These are phyloP conservation scores for Euphorbia celastroides DNA, from an alignment of 441 rosid species.

Conservation along the genomic window DNA sequence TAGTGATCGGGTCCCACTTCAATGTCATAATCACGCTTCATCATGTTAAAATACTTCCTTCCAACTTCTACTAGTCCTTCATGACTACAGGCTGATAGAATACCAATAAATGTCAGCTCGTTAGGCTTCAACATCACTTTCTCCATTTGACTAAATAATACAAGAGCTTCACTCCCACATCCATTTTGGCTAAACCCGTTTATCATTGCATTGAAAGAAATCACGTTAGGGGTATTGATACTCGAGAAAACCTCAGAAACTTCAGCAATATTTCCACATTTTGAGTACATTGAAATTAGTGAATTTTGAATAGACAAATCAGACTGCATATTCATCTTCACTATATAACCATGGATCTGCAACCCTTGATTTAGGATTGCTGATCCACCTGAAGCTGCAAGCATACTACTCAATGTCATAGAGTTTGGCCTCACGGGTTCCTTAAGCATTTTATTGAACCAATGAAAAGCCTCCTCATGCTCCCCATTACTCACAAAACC, in stretches of 20 bases:
- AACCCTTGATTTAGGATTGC: conserved; percentile 47
- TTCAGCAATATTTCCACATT: conserved; percentile 58
- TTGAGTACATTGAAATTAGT: conserved; percentile 68
- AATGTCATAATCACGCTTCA: conserved; percentile 38
- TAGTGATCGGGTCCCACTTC: conserved; percentile 67
- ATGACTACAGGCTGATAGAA: conserved; percentile 65
- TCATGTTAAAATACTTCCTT: conserved; percentile 46
- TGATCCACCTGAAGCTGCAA: conserved; percentile 61
- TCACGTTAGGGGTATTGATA: conserved; percentile 41
- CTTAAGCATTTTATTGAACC: conserved; percentile 52
- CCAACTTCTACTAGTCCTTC: conserved; percentile 58
- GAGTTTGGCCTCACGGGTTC: conserved; percentile 40
- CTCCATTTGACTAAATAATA: conserved; percentile 42
- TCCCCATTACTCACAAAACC: conserved; percentile 52
- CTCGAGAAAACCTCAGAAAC: conserved; percentile 40
- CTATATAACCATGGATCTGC: conserved; percentile 47
- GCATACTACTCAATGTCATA: conserved; percentile 53
- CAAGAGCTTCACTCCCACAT: conserved; percentile 44
- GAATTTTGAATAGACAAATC: conserved; percentile 58
- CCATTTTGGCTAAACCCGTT: conserved; percentile 67
- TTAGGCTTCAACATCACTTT: conserved; percentile 43
- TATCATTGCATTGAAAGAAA: conserved; percentile 67
- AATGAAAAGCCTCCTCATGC: conserved; percentile 48
- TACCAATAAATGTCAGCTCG: conserved; percentile 53
- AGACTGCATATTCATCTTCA: conserved; percentile 39